Evolutionary conservation across 2,329 filamentous ascomycete species (phyloP), one percentile per base, ranked within the genome.

Genomic region (Claviceps sp.): DNA sequence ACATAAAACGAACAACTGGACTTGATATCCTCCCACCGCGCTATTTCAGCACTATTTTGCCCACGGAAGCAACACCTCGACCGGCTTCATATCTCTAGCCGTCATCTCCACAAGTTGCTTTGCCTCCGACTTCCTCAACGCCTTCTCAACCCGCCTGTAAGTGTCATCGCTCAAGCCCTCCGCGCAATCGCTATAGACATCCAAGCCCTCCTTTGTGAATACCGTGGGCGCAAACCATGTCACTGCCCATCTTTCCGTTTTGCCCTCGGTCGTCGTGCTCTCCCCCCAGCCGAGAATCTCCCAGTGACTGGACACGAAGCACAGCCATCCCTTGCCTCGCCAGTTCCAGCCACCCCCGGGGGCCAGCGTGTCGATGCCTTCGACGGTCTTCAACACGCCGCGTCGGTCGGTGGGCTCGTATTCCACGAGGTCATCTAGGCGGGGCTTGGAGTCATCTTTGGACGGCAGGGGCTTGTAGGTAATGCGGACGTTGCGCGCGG

Each of bases 201-300:
- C 88, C 34, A 95, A 61, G 0, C 88, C 88, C 52, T 88, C 86
- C 56, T 85, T 84, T 6, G 88, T 93, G 59, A 95, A 94, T 45
- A 90, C 58, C 23, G 86, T 94, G 61, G 86, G 83, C 56, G 83
- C 82, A 66, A 95, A 95, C 75, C 84, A 91, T 4, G 86, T 94
- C 14, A 95, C 86, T 1, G 79, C 80, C 86, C 86, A 95, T 58
- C 76, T 74, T 65, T 80, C 77, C 47, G 59, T 64, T 8, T 60
- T 63, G 1, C 67, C 68, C 36, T 64, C 71, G 14, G 67, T 63
- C 22, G 67, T 58, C 37, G 62, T 59, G 22, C 65, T 63, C 62
- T 83, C 77, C 5, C 87, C 87, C 74, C 80, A 90, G 3, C 84
- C 87, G 17, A 94, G 66, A 2, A 93, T 70, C 72, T 95, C 86